Evolutionary conservation across 1,139 yeast species (phyloP).

Genomic region (Taphrina populina): DNA sequence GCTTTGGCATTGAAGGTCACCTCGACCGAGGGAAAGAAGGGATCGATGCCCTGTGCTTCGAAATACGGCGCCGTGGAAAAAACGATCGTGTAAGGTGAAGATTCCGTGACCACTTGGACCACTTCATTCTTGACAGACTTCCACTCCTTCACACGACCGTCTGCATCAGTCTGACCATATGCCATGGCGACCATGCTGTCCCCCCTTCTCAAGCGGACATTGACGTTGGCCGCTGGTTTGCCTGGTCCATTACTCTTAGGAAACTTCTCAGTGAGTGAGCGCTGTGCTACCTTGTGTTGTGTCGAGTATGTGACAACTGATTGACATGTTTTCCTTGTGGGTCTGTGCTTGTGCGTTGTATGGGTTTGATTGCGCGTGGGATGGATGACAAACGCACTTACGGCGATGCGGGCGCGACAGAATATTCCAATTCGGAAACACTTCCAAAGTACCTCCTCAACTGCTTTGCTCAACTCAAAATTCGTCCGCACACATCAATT

Average conservation of each 20-base stretch:
- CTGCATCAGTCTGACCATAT: conserved; percentile 31
- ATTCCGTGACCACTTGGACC: conserved; percentile 7
- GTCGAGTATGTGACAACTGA: conserved; percentile 33
- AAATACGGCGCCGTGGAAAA: conserved; percentile 33
- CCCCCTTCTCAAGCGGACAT: conserved; percentile 13
- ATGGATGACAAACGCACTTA: too few species aligned
- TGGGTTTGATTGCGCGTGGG: too few species aligned
- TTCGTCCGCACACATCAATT: too few species aligned
- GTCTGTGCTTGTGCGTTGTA: too few species aligned
- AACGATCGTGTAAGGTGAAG: conserved; percentile 18
- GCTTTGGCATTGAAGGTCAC: conserved; percentile 34
- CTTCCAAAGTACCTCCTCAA: too few species aligned
- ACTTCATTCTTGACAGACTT: conserved; percentile 1
- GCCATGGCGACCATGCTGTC: conserved; percentile 17
- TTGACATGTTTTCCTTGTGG: conserved; percentile 16
- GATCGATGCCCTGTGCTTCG: conserved; percentile 14
- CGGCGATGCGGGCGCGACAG: too few species aligned
- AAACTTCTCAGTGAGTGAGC: background rate
- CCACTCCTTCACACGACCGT: conserved; percentile 33
- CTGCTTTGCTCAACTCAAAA: too few species aligned
- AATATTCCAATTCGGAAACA: too few species aligned
- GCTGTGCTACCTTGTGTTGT: conserved; percentile 15
- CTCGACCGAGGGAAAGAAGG: conserved; percentile 38
- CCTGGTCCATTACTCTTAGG: background rate
- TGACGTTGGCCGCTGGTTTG: conserved; percentile 21